These are phyloP conservation scores for Coniochaeta prunicola DNA, from an alignment of 2,329 filamentous ascomycete species.

Conservation along the genomic window DNA sequence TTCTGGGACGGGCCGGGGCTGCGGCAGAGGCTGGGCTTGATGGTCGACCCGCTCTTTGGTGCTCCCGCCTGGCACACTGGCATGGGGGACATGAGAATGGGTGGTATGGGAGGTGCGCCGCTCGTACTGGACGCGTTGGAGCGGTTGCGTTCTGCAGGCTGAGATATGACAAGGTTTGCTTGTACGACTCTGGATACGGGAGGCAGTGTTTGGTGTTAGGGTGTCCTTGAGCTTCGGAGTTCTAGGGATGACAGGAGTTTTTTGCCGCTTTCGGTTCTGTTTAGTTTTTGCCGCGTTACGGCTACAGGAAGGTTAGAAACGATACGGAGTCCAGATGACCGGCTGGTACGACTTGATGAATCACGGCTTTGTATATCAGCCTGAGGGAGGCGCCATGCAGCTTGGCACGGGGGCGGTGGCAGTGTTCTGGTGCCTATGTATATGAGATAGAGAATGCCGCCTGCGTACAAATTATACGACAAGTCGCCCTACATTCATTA, in stretches of 20 bases:
- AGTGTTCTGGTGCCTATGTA: neutral
- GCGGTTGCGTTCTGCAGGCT: neutral
- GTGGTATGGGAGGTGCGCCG: neutral
- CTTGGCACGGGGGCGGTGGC: neutral
- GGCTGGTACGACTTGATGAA: neutral
- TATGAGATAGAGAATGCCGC: neutral
- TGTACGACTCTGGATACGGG: neutral
- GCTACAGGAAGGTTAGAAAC: neutral
- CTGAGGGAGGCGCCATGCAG: neutral
- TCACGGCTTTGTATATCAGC: neutral
- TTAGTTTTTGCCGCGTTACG: neutral
- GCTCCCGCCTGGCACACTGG: neutral
- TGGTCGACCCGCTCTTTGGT: neutral
- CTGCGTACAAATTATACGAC: neutral
- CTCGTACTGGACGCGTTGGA: neutral
- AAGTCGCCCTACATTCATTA: neutral
- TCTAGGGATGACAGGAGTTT: neutral
- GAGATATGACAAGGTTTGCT: neutral
- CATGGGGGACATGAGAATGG: neutral
- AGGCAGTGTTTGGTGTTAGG: neutral
- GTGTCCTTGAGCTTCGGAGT: neutral
- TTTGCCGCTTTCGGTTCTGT: neutral
- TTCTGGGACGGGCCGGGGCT: slow-evolving; percentile 1
- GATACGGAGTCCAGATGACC: neutral
- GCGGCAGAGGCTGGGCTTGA: neutral